Percentiles rank a stretch among this genome's conserved stretches.
These are phyloP conservation scores for Corrigiola litoralis DNA, from an alignment of 179 eudicot species.

Conservation along the genomic window DNA sequence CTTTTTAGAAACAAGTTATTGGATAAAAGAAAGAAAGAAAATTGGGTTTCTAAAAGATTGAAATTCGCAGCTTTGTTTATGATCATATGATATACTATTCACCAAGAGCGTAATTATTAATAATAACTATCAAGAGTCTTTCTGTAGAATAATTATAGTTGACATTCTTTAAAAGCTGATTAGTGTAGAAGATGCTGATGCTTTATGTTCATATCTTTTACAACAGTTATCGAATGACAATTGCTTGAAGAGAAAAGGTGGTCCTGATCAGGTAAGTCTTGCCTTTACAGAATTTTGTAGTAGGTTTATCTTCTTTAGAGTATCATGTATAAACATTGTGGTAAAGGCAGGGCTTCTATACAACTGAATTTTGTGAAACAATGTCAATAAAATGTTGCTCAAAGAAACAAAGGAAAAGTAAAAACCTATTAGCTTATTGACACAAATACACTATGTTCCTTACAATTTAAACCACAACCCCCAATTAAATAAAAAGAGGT, in stretches of 20 bases:
- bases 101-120: slow-evolving; percentile 17
- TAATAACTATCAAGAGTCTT: slow-evolving; percentile 15
- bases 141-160: slow-evolving; percentile 14
- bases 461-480: too few species aligned
- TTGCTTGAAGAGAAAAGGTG: slow-evolving; percentile 60
- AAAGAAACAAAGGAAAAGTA: too few species aligned
- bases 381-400: too few species aligned
- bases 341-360: not conserved
- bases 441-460: too few species aligned
- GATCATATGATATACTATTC: not conserved
- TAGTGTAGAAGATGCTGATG: slow-evolving; percentile 26
- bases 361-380: too few species aligned
- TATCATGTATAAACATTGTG: not conserved
- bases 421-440: too few species aligned
- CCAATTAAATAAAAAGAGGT: too few species aligned
- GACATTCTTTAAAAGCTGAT: slow-evolving; percentile 21
- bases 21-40: not conserved
- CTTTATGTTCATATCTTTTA: slow-evolving; percentile 19
- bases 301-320: not conserved
- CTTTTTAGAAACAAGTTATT: slow-evolving; percentile 20
- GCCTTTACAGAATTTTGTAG: not conserved
- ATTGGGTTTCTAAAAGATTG: slow-evolving; percentile 5
- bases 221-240: slow-evolving; percentile 60
- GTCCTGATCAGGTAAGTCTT: slow-evolving; percentile 52
- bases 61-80: slow-evolving; percentile 22